Conservation (phyloP, 768 basidiomycete genomes). For the Crucibulum laeve region DNA sequence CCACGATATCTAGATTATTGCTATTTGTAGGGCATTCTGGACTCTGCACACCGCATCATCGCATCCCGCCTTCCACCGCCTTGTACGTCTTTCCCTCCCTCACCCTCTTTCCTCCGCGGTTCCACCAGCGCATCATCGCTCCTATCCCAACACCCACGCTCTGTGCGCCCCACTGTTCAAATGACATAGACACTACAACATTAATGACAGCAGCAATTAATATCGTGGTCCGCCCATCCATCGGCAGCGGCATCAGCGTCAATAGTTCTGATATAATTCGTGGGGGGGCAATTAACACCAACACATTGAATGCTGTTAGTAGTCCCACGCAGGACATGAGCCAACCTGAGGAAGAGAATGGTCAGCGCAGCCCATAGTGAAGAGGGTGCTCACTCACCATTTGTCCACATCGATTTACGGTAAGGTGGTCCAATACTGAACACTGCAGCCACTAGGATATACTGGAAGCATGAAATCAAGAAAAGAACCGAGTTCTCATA, state of each 20-base stretch:
- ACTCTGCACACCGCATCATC: slow-evolving; percentile 11
- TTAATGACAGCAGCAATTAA: slow-evolving; percentile 66
- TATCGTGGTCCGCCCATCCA: slow-evolving; percentile 65
- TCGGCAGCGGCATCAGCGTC: slow-evolving; percentile 73
- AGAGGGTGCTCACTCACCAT: slow-evolving; percentile 60
- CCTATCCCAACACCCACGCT: slow-evolving; percentile 54
- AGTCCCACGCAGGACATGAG: slow-evolving; percentile 74
- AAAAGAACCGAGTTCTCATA: slow-evolving; percentile 93
- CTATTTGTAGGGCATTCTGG: neutral
- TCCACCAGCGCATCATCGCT: slow-evolving; percentile 34
- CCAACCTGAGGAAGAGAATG: slow-evolving; percentile 47
- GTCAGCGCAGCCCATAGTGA: slow-evolving; percentile 5
- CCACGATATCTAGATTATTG: too few relatives aligned
- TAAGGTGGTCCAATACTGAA: slow-evolving; percentile 99
- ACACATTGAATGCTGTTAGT: slow-evolving; percentile 68
- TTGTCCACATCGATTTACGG: slow-evolving; percentile 92
- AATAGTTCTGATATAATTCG: slow-evolving; percentile 54
- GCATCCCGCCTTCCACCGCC: slow-evolving; percentile 72
- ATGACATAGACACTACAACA: slow-evolving; percentile 63
- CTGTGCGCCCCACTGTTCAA: slow-evolving; percentile 73
- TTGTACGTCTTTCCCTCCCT: slow-evolving; percentile 81
- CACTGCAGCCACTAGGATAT: slow-evolving; percentile 93
- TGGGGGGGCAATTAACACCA: slow-evolving; percentile 75
- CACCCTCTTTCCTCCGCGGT: slow-evolving; percentile 41
- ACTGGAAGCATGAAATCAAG: slow-evolving; percentile 96